These are phyloP conservation scores for Colletotrichum chlorophyti DNA, from an alignment of 2,329 filamentous ascomycete species.

Conservation along the genomic window DNA sequence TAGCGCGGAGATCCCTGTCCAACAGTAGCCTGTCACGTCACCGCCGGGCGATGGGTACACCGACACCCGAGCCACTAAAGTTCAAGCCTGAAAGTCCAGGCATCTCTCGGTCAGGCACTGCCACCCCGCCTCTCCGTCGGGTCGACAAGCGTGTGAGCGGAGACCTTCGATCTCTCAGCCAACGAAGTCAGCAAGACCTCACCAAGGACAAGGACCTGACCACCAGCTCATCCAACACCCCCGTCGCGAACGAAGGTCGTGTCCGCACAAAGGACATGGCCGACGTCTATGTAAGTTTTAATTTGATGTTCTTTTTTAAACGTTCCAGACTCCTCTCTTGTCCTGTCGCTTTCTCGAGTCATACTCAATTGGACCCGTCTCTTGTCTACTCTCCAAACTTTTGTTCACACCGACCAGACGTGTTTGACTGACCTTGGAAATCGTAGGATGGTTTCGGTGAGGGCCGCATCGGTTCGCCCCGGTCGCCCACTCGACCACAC, in stretches of 20 bases:
- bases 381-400: no score
- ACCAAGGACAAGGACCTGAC: slow-evolving; percentile 24
- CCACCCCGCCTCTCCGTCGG: slow-evolving; percentile 75
- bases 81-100: slow-evolving; percentile 70
- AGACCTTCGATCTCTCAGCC: slow-evolving; percentile 75
- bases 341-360: slow-evolving; percentile 1
- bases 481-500: slow-evolving; percentile 90
- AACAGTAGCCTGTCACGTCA: slow-evolving; percentile 60
- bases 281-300: slow-evolving; percentile 92
- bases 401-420: slow-evolving; percentile 11
- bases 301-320: no score
- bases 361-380: slow-evolving; percentile 8
- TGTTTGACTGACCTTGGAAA: slow-evolving; percentile 29
- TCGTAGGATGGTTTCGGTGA: slow-evolving; percentile 90
- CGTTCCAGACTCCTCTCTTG: slow-evolving; percentile 5
- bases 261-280: slow-evolving; percentile 85
- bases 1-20: slow-evolving; percentile 53
- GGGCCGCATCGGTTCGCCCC: slow-evolving; percentile 83
- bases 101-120: slow-evolving; percentile 58
- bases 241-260: slow-evolving; percentile 87
- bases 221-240: slow-evolving; percentile 55
- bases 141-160: slow-evolving; percentile 73
- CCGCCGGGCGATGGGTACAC: slow-evolving; percentile 33
- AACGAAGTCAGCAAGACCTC: slow-evolving; percentile 48
- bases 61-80: slow-evolving; percentile 58